These are phyloP conservation scores for Ophioceras dolichostomum DNA, from an alignment of 2,329 filamentous ascomycete genomes.

Conservation along the genomic window DNA sequence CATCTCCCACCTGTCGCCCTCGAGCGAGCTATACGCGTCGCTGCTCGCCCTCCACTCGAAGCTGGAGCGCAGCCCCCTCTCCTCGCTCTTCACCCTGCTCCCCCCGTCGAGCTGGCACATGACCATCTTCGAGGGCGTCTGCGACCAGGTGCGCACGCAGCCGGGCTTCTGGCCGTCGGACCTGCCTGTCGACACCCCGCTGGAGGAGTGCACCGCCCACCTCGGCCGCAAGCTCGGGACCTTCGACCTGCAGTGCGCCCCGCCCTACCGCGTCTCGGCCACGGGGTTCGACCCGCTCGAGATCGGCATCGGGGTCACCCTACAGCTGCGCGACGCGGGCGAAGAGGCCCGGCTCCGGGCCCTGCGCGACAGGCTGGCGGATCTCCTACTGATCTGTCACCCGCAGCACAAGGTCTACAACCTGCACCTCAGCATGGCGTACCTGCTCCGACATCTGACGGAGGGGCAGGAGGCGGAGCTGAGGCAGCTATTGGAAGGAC, in stretches of 20 bases:
- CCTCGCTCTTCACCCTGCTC: constrained; percentile 9
- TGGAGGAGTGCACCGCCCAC: constrained; percentile 7
- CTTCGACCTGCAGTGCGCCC: constrained; percentile 8
- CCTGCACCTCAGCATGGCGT: constrained; percentile 13
- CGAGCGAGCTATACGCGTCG: constrained; percentile 7
- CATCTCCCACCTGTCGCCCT: constrained; percentile 9
- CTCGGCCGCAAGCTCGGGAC: constrained; percentile 7
- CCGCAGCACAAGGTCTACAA: constrained; percentile 10
- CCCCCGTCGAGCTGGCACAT: constrained; percentile 14
- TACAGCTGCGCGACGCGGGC: constrained; percentile 3
- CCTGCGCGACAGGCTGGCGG: constrained; percentile 10
- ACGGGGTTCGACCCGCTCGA: constrained; percentile 9
- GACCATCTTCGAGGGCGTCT: constrained; percentile 15
- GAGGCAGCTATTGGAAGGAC: constrained; percentile 5
- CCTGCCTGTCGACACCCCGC: constrained; percentile 5
- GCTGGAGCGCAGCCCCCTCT: constrained; percentile 8
- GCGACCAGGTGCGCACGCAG: constrained; percentile 9
- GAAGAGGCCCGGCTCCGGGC: constrained; percentile 7
- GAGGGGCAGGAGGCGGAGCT: constrained; percentile 8
- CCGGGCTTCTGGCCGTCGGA: constrained; percentile 11
- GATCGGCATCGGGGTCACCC: constrained; percentile 7
- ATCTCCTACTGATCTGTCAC: constrained; percentile 7
- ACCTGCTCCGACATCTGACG: constrained; percentile 10
- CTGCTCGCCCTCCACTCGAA: constrained; percentile 9
- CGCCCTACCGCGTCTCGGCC: constrained; percentile 9